Conservation (phyloP, 257 asterid species). For the Solanum dulcamara region DNA sequence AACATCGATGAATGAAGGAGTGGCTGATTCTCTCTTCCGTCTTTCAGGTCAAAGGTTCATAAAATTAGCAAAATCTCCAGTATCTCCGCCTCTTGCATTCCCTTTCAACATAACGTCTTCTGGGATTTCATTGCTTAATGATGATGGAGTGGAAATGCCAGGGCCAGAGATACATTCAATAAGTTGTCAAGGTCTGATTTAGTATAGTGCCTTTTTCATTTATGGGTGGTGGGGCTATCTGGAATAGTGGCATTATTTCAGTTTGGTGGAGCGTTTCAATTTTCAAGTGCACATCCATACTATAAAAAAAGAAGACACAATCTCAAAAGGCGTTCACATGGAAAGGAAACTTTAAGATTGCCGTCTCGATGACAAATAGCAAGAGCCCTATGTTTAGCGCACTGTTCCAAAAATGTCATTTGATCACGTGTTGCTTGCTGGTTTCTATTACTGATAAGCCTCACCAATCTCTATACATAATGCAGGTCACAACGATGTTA, state of each 20-base stretch:
- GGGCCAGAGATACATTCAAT: slow-evolving; percentile 63
- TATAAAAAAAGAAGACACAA: not conserved
- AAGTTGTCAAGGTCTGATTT: slow-evolving; percentile 42
- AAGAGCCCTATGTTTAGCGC: not conserved
- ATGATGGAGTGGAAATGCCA: slow-evolving; percentile 52
- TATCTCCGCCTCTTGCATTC: slow-evolving; percentile 62
- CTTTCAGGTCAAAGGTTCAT: slow-evolving; percentile 65
- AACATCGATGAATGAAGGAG: not conserved
- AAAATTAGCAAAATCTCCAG: slow-evolving; percentile 76
- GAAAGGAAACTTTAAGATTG: not conserved
- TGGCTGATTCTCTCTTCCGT: not conserved
- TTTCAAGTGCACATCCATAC: not conserved
- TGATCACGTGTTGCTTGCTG: not conserved
- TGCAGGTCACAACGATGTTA: slow-evolving; percentile 45
- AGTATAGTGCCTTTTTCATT: not conserved
- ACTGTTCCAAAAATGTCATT: not conserved
- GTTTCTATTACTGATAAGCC: not conserved
- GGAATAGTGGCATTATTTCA: not conserved
- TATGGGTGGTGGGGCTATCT: not conserved
- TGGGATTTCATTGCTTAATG: slow-evolving; percentile 55
- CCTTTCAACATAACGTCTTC: slow-evolving; percentile 44
- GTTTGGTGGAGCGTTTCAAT: not conserved
- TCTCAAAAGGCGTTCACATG: not conserved
- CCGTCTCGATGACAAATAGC: not conserved
- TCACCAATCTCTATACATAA: slow-evolving; percentile 5